Percentiles rank a stretch among this genome's conserved stretches.
Evolutionary conservation across 768 basidiomycete genomes (phyloP).

Genomic region (Glaciozyma antarctica): DNA sequence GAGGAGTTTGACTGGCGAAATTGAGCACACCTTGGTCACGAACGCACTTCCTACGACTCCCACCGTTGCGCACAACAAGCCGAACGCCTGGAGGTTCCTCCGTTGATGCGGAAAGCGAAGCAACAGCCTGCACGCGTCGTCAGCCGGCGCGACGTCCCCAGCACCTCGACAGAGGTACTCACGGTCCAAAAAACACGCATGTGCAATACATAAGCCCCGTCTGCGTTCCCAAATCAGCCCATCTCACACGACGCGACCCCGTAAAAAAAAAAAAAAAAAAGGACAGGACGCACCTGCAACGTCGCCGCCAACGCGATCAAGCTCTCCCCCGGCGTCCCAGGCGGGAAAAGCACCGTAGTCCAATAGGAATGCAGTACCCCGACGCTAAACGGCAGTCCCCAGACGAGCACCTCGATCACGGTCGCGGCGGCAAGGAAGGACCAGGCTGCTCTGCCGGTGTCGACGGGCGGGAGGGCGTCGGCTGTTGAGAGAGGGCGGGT

Average conservation of each 20-base stretch:
- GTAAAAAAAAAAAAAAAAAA: not conserved
- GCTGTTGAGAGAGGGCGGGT: not conserved
- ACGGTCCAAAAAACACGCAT: too few species aligned
- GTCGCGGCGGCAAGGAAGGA: not conserved
- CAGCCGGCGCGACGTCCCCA: not conserved
- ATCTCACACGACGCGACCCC: not conserved
- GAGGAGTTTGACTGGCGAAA: not conserved
- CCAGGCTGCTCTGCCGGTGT: not conserved
- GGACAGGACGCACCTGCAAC: not conserved
- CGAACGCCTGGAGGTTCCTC: not conserved
- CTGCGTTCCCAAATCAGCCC: not conserved
- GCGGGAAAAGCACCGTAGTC: not conserved
- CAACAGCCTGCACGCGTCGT: not conserved
- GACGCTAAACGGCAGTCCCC: not conserved
- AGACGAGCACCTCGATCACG: not conserved
- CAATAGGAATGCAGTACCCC: not conserved
- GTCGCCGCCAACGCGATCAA: not conserved
- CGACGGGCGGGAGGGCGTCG: not conserved
- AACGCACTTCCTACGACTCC: not conserved
- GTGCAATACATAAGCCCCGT: not conserved
- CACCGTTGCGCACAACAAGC: not conserved
- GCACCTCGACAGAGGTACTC: too few species aligned
- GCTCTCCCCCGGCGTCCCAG: not conserved
- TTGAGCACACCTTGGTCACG: not conserved
- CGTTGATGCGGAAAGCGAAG: not conserved